Evolutionary conservation across 768 basidiomycete species (phyloP).

Genomic region (Lactarius evosmus): DNA sequence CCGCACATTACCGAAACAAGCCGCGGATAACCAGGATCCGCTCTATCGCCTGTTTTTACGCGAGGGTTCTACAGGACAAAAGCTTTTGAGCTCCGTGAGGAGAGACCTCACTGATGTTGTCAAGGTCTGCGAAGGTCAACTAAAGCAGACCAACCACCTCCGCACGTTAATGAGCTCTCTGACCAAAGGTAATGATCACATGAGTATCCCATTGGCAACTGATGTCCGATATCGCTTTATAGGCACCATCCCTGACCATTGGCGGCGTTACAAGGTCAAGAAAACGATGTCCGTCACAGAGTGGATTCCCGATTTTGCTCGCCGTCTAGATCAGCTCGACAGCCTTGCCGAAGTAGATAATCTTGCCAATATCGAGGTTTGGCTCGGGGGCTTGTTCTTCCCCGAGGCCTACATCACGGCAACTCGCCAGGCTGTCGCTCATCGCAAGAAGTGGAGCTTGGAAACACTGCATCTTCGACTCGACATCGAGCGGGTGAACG

Average conservation of each 20-base stretch:
- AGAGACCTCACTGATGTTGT: slow-evolving; percentile 79
- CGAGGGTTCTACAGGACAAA: slow-evolving; percentile 77
- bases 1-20: slow-evolving; percentile 59
- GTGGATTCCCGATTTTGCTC: slow-evolving; percentile 81
- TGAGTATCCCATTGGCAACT: slow-evolving; percentile 12
- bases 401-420: slow-evolving; percentile 97
- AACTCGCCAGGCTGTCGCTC: slow-evolving; percentile 92
- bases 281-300: slow-evolving; percentile 77
- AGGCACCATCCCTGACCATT: slow-evolving; percentile 88
- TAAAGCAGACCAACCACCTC: slow-evolving; percentile 95
- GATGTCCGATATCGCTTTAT: slow-evolving; percentile 25
- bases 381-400: slow-evolving; percentile 94
- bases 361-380: slow-evolving; percentile 71
- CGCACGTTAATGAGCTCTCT: slow-evolving; percentile 87
- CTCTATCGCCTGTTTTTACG: slow-evolving; percentile 86
- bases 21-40: slow-evolving; percentile 74
- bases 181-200: slow-evolving; percentile 66
- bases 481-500: slow-evolving; percentile 77
- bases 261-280: slow-evolving; percentile 86
- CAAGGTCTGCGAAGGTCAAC: slow-evolving; percentile 77
- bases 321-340: slow-evolving; percentile 81
- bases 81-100: slow-evolving; percentile 73
- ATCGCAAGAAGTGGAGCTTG: slow-evolving; percentile 87
- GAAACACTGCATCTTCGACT: slow-evolving; percentile 81
- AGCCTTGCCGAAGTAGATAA: slow-evolving; percentile 61